phyloP scores from a whole-genome alignment of 495 filamentous ascomycete species.

The Usnea hakonensis region DNA sequence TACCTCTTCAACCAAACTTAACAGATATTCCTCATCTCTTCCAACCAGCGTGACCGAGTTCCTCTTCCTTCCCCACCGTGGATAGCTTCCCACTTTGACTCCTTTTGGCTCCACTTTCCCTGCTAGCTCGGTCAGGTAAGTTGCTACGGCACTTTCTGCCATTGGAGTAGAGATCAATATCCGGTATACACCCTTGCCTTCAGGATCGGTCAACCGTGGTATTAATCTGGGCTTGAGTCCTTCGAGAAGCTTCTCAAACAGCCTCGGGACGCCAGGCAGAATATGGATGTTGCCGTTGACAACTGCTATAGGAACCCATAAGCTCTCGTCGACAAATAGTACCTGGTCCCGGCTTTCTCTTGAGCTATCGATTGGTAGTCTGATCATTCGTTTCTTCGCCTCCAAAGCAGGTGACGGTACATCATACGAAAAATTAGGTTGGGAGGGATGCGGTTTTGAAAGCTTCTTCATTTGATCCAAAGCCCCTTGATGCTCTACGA shows the following conservation, averaged over 20 bases:
- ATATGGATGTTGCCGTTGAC: slow-evolving; percentile 93
- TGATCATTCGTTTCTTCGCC: slow-evolving; percentile 83
- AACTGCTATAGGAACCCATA: slow-evolving; percentile 85
- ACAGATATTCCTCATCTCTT: slow-evolving; percentile 53
- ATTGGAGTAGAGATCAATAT: slow-evolving; percentile 80
- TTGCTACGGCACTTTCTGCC: slow-evolving; percentile 75
- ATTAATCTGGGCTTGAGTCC: slow-evolving; percentile 62
- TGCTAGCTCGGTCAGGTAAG: slow-evolving; percentile 73
- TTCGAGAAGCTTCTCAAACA: slow-evolving; percentile 73
- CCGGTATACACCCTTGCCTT: slow-evolving; percentile 68
- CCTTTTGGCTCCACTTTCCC: slow-evolving; percentile 58
- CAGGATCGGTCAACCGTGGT: slow-evolving; percentile 64
- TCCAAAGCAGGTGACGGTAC: slow-evolving; percentile 65
- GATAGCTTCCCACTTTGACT: slow-evolving; percentile 95
- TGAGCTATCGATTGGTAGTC: slow-evolving; percentile 65
- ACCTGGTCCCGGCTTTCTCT: slow-evolving; percentile 55
- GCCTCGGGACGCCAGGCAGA: slow-evolving; percentile 76
- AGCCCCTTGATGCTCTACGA: slow-evolving; percentile 67
- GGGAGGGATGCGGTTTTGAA: slow-evolving; percentile 59
- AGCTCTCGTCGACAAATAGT: slow-evolving; percentile 66
- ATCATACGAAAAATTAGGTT: slow-evolving; percentile 79
- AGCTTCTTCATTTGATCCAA: slow-evolving; percentile 75
- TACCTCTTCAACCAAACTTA: slow-evolving; percentile 52
- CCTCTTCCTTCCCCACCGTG: slow-evolving; percentile 75
- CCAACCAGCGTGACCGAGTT: slow-evolving; percentile 94